Base-by-base conservation (phyloP, 1,284 basidiomycete species). In the Cryptococcus wingfieldii region DNA sequence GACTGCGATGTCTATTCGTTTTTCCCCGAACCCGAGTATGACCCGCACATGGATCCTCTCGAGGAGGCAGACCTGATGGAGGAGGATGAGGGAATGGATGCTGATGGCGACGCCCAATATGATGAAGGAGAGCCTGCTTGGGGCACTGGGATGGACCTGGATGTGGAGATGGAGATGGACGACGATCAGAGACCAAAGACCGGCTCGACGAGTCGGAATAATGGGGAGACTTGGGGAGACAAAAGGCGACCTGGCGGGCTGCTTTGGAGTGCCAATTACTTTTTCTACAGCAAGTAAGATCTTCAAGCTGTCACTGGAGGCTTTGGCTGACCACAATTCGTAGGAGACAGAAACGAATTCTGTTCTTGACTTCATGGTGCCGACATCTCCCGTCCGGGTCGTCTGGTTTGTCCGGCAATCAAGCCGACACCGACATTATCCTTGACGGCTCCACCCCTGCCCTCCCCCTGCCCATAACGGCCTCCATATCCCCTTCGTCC, bases 1-100 rank as follows among this genome's bases (percentile, higher is more conserved):
- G 92, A 98, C 60, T 97, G 91, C 79, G 93, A 98, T 72, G 93
- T 97, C 54, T 98, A 88, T 78, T 90, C 90, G 3, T 98, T 93
- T 80, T 84, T 86, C 46, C 96, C 95, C 47, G 93, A 96, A 76
- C 86, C 90, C 61, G 92, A 96, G 68, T 88, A 89, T 43, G 96
- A 98, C 78, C 95, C 95, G 0, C 94, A 98, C 65, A 59, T 84
- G 66, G 87, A 88, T 38, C 39, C 47, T 23, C 18, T 50, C 5
- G 25, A 86, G 63, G 85, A 84, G 38, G 89, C 89, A 5, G 57
- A 52, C 16, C 19, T 39, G 64, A 85, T 87, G 25, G 69, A 70
- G 41, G 37, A 46, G 31, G 43, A 47, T 14, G n/a, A 37, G 14
- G 68, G 6, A 64, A 68, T 53, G 68, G 62, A 42, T 62, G 25